Percentiles rank a stretch among this genome's conserved stretches.
phyloP scores from a whole-genome alignment of 768 basidiomycete species.

The Pulveroboletus ravenelii region DNA sequence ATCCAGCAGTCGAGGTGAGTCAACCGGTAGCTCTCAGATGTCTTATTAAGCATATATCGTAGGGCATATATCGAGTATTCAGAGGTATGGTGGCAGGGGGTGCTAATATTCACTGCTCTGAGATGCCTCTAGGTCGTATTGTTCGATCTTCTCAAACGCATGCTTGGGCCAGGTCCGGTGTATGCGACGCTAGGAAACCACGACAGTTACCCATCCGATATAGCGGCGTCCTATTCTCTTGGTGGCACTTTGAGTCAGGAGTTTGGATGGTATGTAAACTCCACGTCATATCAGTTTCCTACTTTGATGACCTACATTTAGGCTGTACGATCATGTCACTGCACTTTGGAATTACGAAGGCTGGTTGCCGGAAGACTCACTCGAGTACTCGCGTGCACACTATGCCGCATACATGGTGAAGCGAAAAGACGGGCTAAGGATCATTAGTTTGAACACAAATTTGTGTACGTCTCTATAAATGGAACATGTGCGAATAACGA shows the following conservation, averaged over 20 bases:
- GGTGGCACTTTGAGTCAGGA: slow-evolving; percentile 51
- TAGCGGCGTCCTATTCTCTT: slow-evolving; percentile 58
- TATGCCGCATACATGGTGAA: slow-evolving; percentile 72
- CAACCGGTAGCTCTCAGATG: neutral
- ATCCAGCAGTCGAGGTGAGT: slow-evolving; percentile 57
- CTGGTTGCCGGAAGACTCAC: slow-evolving; percentile 60
- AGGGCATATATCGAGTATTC: slow-evolving; percentile 59
- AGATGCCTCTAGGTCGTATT: slow-evolving; percentile 45
- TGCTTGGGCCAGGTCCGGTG: slow-evolving; percentile 63
- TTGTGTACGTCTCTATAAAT: slow-evolving; percentile 47
- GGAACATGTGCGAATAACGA: neutral
- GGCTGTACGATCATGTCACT: slow-evolving; percentile 77
- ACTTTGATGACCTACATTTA: slow-evolving; percentile 18
- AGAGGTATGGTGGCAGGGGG: slow-evolving; percentile 41
- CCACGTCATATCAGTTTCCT: neutral
- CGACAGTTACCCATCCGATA: slow-evolving; percentile 56
- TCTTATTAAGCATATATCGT: neutral
- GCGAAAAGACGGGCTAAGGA: slow-evolving; percentile 58
- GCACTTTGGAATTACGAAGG: slow-evolving; percentile 64
- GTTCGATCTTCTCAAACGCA: slow-evolving; percentile 61
- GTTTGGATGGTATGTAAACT: slow-evolving; percentile 53
- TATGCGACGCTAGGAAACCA: slow-evolving; percentile 77
- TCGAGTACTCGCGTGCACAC: slow-evolving; percentile 56
- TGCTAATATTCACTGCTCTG: slow-evolving; percentile 1
- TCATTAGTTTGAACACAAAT: slow-evolving; percentile 76